A percentile compares a stretch with the other conserved stretches of the same genome.
These are phyloP conservation scores for Moringa oleifera DNA, from an alignment of 345 rosid species.

Conservation along the genomic window DNA sequence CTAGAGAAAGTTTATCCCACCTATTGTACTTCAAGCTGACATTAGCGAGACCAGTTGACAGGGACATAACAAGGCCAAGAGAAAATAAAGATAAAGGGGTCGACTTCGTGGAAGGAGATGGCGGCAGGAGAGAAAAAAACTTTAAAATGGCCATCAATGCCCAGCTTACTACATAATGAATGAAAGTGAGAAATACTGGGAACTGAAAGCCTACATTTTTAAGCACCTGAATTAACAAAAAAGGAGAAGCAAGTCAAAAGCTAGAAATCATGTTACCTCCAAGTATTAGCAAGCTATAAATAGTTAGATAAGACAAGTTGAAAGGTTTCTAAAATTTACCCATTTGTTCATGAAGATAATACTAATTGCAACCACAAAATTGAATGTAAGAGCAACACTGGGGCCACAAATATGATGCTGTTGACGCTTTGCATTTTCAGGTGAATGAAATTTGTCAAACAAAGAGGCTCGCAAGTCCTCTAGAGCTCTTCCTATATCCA, in stretches of 20 bases:
- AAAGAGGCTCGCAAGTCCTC: slow-evolving; percentile 69
- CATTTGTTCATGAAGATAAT: slow-evolving; percentile 90
- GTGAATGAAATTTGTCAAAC: slow-evolving; percentile 52
- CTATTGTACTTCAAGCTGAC: slow-evolving; percentile 97
- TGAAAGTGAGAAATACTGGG: slow-evolving; percentile 82
- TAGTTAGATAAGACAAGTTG: neutral
- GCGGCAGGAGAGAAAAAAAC: slow-evolving; percentile 58
- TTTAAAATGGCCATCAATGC: slow-evolving; percentile 74
- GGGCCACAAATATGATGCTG: slow-evolving; percentile 62
- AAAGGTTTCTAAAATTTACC: slow-evolving; percentile 28
- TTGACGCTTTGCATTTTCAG: slow-evolving; percentile 58
- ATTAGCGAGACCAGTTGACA: slow-evolving; percentile 96
- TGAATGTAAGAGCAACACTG: slow-evolving; percentile 67
- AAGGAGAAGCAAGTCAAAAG: neutral
- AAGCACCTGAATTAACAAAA: slow-evolving; percentile 51
- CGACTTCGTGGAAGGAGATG: slow-evolving; percentile 70
- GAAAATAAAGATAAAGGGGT: slow-evolving; percentile 48
- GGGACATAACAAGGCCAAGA: slow-evolving; percentile 85
- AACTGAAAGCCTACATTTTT: slow-evolving; percentile 78
- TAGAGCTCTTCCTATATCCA: slow-evolving; percentile 52
- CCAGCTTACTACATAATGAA: slow-evolving; percentile 84
- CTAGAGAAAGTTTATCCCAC: slow-evolving; percentile 24
- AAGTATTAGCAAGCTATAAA: neutral
- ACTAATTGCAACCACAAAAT: slow-evolving; percentile 67
- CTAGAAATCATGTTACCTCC: slow-evolving; percentile 1